Evolutionary conservation across 495 filamentous ascomycete genomes (phyloP), one percentile per base, ranked within the genome.

Genomic region (Cryomyces minteri): DNA sequence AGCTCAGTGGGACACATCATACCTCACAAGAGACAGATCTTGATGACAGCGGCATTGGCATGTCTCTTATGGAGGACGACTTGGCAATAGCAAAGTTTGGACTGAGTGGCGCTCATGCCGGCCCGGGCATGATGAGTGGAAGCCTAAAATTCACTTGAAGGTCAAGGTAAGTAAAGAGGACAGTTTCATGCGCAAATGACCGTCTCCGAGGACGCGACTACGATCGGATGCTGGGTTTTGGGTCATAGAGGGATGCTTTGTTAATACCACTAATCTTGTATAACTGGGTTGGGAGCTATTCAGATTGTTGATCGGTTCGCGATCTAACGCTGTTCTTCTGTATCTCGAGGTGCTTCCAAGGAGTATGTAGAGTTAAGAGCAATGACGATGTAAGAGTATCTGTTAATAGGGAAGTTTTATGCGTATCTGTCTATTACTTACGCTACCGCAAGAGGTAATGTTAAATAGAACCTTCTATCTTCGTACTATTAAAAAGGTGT

Each of bases 21-120:
- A 25, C 18, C 18, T 25, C 41, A 28, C 49, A 53, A 28, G 49
- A 58, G 6, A 48, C 40, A 10, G 58, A 60, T 48, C 75, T 70
- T 45, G 80, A 84, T 49, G 80, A 84, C 57, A 81, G 77, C 50
- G 80, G 76, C 9, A 82, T 84, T 46, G 75, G 75, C 4, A 77
- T 83, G 54, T 54, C 67, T 46, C 71, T 74, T 6, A 71, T 73
- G 4, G 74, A 79, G 18, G 73, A 76, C 45, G 71, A 76, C 10
- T 67, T 73, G 37, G 59, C 67, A 1, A 61, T 68, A 25, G 66
- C 66, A 11, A 77, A 75, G 52, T 77, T 45, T 12, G 39, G 10
- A 8, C 4, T 45, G n/a, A 10, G 32, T 25, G 43, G 39, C n/a
- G 5, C 32, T 37, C 9, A 9, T 9, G 12, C 34, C 12, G 12